phyloP scores from a whole-genome alignment of 208 protist species.

The Trypanosoma conorhini region DNA sequence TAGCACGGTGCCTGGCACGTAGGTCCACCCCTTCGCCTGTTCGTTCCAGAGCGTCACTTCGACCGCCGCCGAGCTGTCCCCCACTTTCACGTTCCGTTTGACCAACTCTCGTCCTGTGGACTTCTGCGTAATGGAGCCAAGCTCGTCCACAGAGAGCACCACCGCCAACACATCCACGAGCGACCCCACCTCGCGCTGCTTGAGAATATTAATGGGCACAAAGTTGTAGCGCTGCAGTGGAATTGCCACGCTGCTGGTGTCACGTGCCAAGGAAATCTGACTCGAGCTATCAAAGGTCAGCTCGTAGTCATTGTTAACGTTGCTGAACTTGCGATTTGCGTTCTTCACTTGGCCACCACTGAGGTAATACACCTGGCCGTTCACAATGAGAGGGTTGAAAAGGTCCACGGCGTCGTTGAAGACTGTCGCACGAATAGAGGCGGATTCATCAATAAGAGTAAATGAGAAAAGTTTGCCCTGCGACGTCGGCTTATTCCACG shows the following conservation, averaged over 20 bases:
- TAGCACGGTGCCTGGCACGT: slow-evolving; percentile 68
- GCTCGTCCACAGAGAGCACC: slow-evolving; percentile 70
- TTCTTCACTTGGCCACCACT: slow-evolving; percentile 92
- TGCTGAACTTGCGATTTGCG: slow-evolving; percentile 90
- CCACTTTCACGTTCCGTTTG: slow-evolving; percentile 82
- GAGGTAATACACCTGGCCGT: slow-evolving; percentile 92
- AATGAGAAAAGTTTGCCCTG: slow-evolving; percentile 93
- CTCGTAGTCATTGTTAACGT: slow-evolving; percentile 94
- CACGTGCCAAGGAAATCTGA: slow-evolving; percentile 73
- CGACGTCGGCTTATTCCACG: slow-evolving; percentile 92
- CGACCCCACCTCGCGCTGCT: slow-evolving; percentile 85
- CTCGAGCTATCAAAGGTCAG: slow-evolving; percentile 83
- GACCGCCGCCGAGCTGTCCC: slow-evolving; percentile 75
- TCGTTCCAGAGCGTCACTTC: slow-evolving; percentile 92
- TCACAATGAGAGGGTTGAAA: slow-evolving; percentile 84
- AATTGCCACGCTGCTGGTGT: slow-evolving; percentile 41
- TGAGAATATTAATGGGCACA: slow-evolving; percentile 82
- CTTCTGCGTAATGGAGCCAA: slow-evolving; percentile 77
- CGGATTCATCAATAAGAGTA: slow-evolving; percentile 90
- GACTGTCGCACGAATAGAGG: slow-evolving; percentile 89
- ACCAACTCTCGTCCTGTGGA: slow-evolving; percentile 80
- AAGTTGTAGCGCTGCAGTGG: slow-evolving; percentile 90
- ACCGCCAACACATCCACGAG: slow-evolving; percentile 86
- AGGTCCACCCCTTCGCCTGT: slow-evolving; percentile 69
- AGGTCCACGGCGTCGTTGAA: slow-evolving; percentile 93